Evolutionary conservation across 2,329 filamentous ascomycete species (phyloP), one percentile per base, ranked within the genome.

Genomic region (Cytospora piceicola): DNA sequence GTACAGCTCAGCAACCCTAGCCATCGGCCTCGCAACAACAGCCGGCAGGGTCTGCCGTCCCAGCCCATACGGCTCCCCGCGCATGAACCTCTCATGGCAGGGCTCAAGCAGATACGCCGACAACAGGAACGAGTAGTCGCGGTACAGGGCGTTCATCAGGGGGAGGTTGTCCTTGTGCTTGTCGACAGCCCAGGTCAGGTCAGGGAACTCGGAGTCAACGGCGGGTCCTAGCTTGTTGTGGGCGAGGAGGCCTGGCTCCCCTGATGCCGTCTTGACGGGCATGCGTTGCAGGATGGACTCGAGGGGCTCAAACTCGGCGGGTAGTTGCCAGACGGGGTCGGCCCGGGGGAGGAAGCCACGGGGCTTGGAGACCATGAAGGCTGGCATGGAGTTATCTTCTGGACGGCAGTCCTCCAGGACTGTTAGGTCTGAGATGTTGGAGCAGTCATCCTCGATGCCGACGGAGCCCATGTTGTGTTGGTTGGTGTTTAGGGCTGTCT

Each of bases 71-170:
- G 83, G 83, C 75, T 91, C 88, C 0, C 89, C 90, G 76, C 86
- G 89, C 67, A 90, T 72, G 73, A 88, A 89, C 49, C 84, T 85
- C 79, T 92, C 84, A 78, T 95, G 94, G 77, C 94, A 97, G 14
- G 94, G 94, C 81, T 97, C 94, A 34, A 97, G 87, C 34, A 97
- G 82, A 75, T 96, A 97, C 0, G 93, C 91, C 29, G 92, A 96
- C 6, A 93, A 91, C 34, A 97, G 80, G 82, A 97, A 97, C 17
- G 91, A 91, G 77, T 97, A 97, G 80, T 97, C 94, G 24, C 94
- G 85, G 77, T 97, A 97, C 57, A 96, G 80, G 39, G 93, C 93
- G 72, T 94, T 95, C 82, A 96, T 88, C 66, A 92, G 80, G 20
- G 90, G 90, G 49, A 94, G 83, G 77, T 97, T 89, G 68, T 88